Evolutionary conservation across 768 basidiomycete species (phyloP), one percentile per base, ranked within the genome.

Genomic region (Tulasnella sp.): DNA sequence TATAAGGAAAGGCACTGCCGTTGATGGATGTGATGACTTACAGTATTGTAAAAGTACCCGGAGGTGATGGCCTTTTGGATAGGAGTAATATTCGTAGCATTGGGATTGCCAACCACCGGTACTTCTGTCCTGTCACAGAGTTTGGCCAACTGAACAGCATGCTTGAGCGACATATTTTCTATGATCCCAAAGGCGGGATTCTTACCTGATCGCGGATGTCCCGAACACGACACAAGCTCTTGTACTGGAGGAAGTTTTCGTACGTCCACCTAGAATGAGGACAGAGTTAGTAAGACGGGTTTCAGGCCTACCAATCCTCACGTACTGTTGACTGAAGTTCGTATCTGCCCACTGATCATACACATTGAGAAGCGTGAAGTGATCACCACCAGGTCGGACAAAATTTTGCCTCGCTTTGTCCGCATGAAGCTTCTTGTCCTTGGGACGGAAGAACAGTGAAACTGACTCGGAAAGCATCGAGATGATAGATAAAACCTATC

Each of bases 271-370:
- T 79, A 46, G 10, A 39, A 27, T 19, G 34, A 5, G 27, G 31
- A 16, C 5, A 48, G 19, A 48, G 27, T 75, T 40, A 75, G 74
- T 40, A 44, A 3, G n/a, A 38, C 2, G 42, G n/a, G 39, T 38
- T n/a, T 24, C 34, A 18, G 19, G 24, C 1, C 18, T 21, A 42
- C 18, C 21, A 74, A 42, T 48, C 36, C 27, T 18, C 16, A 81
- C 83, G 78, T 83, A 98, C 83, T 97, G 95, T 84, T 98, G 95
- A 31, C 95, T 97, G 84, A 96, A 99, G 83, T 96, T 96, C 34
- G 97, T 95, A 81, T 99, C 98, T 27, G 94, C 94, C 98, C 98
- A 99, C 84, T 98, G 97, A 84, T 98, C 97, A 93, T 96, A 99
- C 18, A 99, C 95, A 84, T 99, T 99, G 38, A 99, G 88, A 34